These are phyloP conservation scores for Trifolium dubium DNA, from an alignment of 306 rosid species.

Conservation along the genomic window DNA sequence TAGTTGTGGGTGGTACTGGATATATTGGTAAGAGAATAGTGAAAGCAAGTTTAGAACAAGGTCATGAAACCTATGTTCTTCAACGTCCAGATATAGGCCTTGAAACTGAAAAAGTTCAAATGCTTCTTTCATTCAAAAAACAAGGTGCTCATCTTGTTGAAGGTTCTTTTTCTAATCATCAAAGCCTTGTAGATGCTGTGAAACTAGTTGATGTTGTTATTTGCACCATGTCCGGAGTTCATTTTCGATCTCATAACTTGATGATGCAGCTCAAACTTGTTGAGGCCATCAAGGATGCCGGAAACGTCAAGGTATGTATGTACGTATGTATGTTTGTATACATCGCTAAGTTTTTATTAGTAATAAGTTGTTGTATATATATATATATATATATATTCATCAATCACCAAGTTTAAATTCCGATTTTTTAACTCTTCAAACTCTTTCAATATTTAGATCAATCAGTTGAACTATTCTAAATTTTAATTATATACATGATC, in stretches of 20 bases:
- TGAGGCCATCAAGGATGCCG: constrained; percentile 77
- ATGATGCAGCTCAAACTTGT: constrained; percentile 83
- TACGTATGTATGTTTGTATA: too few species aligned
- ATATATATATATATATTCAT: too few species aligned
- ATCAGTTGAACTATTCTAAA: too few species aligned
- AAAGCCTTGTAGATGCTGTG: constrained; percentile 73
- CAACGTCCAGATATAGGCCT: constrained; percentile 73
- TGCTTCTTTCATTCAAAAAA: constrained; percentile 66
- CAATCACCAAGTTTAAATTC: too few species aligned
- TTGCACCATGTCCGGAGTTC: constrained; percentile 80
- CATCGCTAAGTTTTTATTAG: too few species aligned
- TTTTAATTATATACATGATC: too few species aligned
- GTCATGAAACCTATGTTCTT: constrained; percentile 72
- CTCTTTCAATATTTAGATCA: too few species aligned
- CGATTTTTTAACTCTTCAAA: too few species aligned
- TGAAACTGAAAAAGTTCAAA: constrained; percentile 70
- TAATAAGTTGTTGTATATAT: too few species aligned
- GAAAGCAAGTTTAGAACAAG: constrained; percentile 66
- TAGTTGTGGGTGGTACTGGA: constrained; percentile 85
- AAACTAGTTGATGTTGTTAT: constrained; percentile 78
- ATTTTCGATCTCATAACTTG: constrained; percentile 69
- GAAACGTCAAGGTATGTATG: constrained; percentile 71
- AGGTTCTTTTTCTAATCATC: constrained; percentile 69
- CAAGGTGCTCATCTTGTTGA: constrained; percentile 70
- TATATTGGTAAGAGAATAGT: constrained; percentile 79